These are phyloP conservation scores for Emergomyces africanus DNA, from an alignment of 2,329 filamentous ascomycete genomes.

Conservation along the genomic window DNA sequence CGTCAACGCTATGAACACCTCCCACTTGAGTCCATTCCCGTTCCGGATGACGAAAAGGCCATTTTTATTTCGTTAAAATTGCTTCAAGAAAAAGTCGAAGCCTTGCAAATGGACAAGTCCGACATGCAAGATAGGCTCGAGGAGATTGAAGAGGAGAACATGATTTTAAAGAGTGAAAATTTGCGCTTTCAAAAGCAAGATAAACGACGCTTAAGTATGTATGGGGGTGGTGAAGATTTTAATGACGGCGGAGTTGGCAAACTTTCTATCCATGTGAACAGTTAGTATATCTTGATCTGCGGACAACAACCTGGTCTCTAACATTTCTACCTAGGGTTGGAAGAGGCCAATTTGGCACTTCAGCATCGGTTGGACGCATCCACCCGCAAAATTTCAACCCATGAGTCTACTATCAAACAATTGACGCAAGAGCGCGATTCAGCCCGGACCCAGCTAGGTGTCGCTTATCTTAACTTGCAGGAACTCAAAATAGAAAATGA, in stretches of 20 bases:
- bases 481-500: conserved; percentile 31
- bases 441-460: conserved; percentile 43
- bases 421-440: conserved; percentile 45
- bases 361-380: conserved; percentile 43
- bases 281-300: conserved; percentile 16
- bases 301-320: conserved; percentile 20
- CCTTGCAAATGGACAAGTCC: conserved; percentile 44
- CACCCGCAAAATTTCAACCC: conserved; percentile 41
- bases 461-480: conserved; percentile 42
- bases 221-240: conserved; percentile 34
- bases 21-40: conserved; percentile 40
- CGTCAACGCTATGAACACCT: conserved; percentile 26
- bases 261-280: conserved; percentile 24
- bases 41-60: conserved; percentile 50
- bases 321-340: conserved; percentile 28
- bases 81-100: conserved; percentile 44
- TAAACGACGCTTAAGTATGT: conserved; percentile 19
- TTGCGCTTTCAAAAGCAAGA: conserved; percentile 22
- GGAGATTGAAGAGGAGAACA: conserved; percentile 41
- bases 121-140: conserved; percentile 38
- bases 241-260: conserved; percentile 22
- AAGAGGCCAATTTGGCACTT: conserved; percentile 40
- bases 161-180: conserved; percentile 35
- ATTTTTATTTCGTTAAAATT: conserved; percentile 49
- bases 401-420: conserved; percentile 42